Conservation (phyloP, 306 rosid genomes). For the Casuarina glauca region DNA sequence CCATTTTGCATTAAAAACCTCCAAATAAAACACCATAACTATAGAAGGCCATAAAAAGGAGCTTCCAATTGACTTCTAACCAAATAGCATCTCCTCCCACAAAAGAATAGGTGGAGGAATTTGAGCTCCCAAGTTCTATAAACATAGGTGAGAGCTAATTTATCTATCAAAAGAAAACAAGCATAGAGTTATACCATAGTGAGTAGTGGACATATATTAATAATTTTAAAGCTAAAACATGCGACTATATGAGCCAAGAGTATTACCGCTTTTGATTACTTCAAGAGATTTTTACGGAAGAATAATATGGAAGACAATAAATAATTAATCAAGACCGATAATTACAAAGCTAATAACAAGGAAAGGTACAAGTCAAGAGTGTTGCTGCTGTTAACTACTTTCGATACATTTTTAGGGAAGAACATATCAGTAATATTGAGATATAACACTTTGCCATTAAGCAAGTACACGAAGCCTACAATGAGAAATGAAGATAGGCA, state of each 20-base stretch:
- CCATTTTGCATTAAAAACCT: background rate
- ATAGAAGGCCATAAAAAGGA: background rate
- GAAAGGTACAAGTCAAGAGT: slow-evolving; percentile 2
- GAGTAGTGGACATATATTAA: too few relatives aligned
- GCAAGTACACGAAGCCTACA: background rate
- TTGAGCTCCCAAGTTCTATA: background rate
- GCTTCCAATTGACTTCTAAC: background rate
- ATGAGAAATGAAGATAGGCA: background rate
- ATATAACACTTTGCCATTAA: background rate
- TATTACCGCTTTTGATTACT: too few relatives aligned
- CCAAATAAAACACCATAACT: background rate
- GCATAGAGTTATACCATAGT: background rate
- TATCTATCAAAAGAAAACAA: background rate
- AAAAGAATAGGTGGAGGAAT: background rate
- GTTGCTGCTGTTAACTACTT: background rate
- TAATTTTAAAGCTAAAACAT: too few relatives aligned
- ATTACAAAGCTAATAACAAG: background rate
- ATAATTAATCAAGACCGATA: background rate
- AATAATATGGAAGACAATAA: too few relatives aligned
- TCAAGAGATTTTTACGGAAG: too few relatives aligned
- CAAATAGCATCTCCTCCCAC: background rate
- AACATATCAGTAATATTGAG: background rate
- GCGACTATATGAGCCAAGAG: too few relatives aligned
- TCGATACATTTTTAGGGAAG: background rate
- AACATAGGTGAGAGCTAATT: background rate